Evolutionary conservation across 441 rosid species (phyloP).

Genomic region (Pelargonium myrrhifolium): DNA sequence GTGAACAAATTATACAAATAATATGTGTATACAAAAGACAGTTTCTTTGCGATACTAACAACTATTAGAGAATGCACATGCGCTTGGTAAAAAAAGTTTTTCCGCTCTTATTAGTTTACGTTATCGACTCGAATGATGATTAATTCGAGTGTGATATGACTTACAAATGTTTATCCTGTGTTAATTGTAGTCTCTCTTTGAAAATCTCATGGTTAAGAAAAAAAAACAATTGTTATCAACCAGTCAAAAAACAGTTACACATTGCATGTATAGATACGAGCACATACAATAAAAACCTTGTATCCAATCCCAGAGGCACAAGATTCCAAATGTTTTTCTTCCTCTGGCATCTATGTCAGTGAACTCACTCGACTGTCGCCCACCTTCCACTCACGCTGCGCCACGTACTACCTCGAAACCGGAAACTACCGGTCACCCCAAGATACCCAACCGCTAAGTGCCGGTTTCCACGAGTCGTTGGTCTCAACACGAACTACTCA

Average conservation of each 20-base stretch:
- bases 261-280: background rate
- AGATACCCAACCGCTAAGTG: background rate
- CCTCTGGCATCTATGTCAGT: conserved; percentile 8
- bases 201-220: no score
- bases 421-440: conserved; percentile 3
- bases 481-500: background rate
- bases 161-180: no score
- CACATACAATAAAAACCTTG: background rate
- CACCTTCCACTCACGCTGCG: background rate
- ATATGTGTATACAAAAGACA: no score
- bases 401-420: conserved; percentile 1
- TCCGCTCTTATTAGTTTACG: no score
- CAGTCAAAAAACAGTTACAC: background rate
- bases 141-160: no score
- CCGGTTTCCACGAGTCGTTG: background rate
- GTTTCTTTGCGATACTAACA: no score
- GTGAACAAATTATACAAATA: no score
- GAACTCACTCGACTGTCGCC: background rate
- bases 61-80: no score
- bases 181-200: no score
- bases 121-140: no score
- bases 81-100: no score
- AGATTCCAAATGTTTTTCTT: conserved; percentile 11
- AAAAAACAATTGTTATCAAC: no score
- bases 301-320: background rate